Evolutionary conservation across 163 green algal genomes (phyloP).

Genomic region (Scenedesmus sp.): DNA sequence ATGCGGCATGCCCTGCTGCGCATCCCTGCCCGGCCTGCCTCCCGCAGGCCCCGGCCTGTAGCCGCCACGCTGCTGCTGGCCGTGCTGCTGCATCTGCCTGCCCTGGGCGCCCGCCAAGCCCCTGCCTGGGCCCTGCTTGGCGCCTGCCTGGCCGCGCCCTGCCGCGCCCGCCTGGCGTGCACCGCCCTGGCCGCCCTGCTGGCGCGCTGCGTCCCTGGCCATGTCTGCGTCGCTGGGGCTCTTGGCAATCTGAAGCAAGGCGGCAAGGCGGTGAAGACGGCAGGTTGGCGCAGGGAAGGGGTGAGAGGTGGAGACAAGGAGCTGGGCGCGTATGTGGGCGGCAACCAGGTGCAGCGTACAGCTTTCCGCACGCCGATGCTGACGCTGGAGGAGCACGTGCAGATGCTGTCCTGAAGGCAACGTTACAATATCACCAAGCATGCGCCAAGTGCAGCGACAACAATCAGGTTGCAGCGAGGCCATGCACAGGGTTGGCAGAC

Average conservation of each 20-base stretch:
- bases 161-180: background rate
- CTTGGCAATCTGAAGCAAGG: background rate
- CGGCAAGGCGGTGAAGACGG: background rate
- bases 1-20: conserved; percentile 15
- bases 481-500: background rate
- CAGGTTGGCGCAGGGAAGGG: background rate
- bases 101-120: background rate
- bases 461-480: background rate
- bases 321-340: too few species aligned
- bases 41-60: background rate
- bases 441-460: background rate
- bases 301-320: background rate
- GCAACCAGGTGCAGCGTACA: too few species aligned
- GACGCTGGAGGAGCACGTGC: background rate
- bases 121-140: conserved; percentile 5
- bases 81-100: conserved; percentile 1
- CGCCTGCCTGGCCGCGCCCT: background rate
- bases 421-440: background rate
- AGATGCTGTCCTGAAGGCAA: background rate
- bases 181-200: background rate
- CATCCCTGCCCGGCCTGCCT: background rate
- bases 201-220: background rate
- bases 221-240: background rate
- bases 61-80: conserved; percentile 10
- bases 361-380: too few species aligned